phyloP scores from a whole-genome alignment of 768 basidiomycete genomes.

The Suillus clintonianus region DNA sequence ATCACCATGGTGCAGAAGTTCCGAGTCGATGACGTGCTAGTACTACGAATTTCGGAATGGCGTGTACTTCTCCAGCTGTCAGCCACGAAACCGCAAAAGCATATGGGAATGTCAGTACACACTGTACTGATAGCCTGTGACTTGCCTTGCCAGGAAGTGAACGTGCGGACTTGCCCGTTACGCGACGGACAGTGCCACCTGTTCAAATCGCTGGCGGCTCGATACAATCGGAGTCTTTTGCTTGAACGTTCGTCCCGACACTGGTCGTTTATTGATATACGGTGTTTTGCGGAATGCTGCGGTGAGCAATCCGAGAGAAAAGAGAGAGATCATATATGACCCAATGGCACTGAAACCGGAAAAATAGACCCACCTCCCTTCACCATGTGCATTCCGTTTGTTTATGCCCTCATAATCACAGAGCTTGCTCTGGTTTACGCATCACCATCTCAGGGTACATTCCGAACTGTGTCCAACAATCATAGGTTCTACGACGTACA shows the following conservation, averaged over 20 bases:
- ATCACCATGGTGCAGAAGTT: neutral
- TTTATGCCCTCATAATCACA: constrained; percentile 10
- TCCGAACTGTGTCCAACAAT: constrained; percentile 5
- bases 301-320: neutral
- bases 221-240: neutral
- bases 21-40: neutral
- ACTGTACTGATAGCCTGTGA: neutral
- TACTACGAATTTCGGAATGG: neutral
- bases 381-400: constrained; percentile 3
- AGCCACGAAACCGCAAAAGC: neutral
- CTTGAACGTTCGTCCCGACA: constrained; percentile 31
- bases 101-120: neutral
- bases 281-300: neutral
- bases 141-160: neutral
- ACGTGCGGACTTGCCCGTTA: neutral
- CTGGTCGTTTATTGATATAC: constrained; percentile 14
- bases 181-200: neutral
- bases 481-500: constrained; percentile 51
- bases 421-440: constrained; percentile 15
- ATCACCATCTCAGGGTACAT: constrained; percentile 32
- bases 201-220: neutral
- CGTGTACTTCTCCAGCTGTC: neutral
- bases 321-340: neutral
- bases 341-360: neutral
- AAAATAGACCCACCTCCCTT: neutral